These are phyloP conservation scores for Trichoderma virens DNA, from an alignment of 495 filamentous ascomycete species.

Conservation along the genomic window DNA sequence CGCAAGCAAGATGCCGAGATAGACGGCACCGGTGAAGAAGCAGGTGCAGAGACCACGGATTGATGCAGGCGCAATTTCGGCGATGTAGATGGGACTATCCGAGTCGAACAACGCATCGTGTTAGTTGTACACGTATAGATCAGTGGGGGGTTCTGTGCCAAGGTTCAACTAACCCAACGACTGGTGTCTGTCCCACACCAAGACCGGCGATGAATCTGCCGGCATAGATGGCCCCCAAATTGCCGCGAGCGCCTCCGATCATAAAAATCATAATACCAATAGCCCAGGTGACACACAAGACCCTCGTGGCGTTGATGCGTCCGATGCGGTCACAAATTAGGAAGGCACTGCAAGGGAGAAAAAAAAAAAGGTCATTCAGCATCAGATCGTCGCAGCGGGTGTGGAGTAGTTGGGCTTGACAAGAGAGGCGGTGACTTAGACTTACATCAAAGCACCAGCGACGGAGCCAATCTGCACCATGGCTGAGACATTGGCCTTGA, in stretches of 20 bases:
- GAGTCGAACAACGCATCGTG: background rate
- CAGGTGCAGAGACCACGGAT: conserved; percentile 63
- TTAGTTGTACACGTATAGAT: background rate
- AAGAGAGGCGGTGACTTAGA: conserved; percentile 11
- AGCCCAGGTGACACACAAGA: conserved; percentile 59
- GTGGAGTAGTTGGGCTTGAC: background rate
- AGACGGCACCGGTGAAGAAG: conserved; percentile 58
- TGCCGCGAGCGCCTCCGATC: conserved; percentile 42
- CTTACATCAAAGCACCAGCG: conserved; percentile 53
- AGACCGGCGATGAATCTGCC: conserved; percentile 62
- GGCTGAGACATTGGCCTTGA: conserved; percentile 60
- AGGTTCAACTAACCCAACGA: conserved; percentile 38
- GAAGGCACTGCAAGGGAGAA: conserved; percentile 46
- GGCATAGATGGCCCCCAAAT: conserved; percentile 55
- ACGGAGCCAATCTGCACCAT: conserved; percentile 69
- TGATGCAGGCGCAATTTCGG: conserved; percentile 53
- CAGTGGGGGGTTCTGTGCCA: background rate
- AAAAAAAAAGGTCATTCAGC: background rate
- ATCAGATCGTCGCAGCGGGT: background rate
- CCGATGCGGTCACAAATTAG: conserved; percentile 59
- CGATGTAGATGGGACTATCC: conserved; percentile 46
- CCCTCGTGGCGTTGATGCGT: conserved; percentile 61
- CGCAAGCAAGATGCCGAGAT: conserved; percentile 54
- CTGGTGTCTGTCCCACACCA: conserved; percentile 59
- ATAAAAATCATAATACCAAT: conserved; percentile 63